Base-by-base conservation (phyloP, 2,329 filamentous ascomycete species). In the Cladosporium cucumerinum region DNA sequence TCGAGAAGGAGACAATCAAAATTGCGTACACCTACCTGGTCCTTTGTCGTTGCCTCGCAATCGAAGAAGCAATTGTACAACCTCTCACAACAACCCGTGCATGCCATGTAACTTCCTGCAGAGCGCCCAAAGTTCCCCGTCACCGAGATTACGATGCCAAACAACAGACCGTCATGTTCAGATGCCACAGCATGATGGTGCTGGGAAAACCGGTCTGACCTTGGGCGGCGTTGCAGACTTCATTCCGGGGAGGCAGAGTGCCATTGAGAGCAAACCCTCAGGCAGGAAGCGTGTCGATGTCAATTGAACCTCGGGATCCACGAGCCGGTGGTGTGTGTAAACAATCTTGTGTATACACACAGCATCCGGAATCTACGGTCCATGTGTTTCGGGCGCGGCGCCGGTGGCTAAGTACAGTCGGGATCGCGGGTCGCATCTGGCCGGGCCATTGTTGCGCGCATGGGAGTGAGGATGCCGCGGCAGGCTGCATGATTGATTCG, bases 31-130 rank as follows among this genome's bases (percentile, higher is more conserved):
- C 25, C 8, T 12, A 49, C 49, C 49, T 28, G 14, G 6, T 8
- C 16, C 48, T 30, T 52, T 52, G 48, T 34, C 34, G 32, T n/a
- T 6, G 10, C 46, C 21, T n/a, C 49, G 32, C 30, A 52, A 52
- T 28, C 46, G 39, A 52, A 54, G 39, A 52, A 61, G 59, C 59
- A 61, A 61, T 52, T 39, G 59, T 61, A 39, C 46, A 23, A 34
- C 59, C n/a, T 60, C 28, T 49, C 46, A 49, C 57, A 59, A 58
- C 21, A 11, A 18, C 18, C 26, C 52, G n/a, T 55, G 16, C 28
- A 14, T 26, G 23, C 5, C 52, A 14, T 18, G 12, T 14, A 14
- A 10, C 32, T 34, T 57, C 11, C 26, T 36, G 28, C 52, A 36
- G 18, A 25, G 2, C 16, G 11, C 52, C 52, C 32, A 34, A 36